A percentile compares a stretch with the other conserved stretches of the same genome.
Conservation (phyloP, 805 yeast genomes). For the Yarrowia sp. region DNA sequence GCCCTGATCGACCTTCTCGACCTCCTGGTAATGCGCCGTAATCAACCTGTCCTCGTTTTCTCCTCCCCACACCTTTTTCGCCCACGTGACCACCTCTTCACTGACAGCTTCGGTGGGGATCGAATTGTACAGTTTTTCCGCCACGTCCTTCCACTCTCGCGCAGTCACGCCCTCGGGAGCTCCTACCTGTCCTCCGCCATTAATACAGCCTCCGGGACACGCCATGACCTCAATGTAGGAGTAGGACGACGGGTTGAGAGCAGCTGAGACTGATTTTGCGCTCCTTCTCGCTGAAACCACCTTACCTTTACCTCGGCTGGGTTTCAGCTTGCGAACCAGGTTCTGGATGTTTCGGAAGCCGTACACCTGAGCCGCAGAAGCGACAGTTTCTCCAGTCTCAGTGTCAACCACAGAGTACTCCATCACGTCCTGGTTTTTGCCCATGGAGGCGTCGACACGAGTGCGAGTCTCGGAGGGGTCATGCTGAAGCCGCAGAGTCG, state of each 20-base stretch:
- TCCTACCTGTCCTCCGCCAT: constrained; percentile 92
- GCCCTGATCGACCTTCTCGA: constrained; percentile 15
- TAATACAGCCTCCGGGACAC: constrained; percentile 96
- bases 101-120: constrained; percentile 41
- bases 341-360: constrained; percentile 96
- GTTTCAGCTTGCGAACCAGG: constrained; percentile 79
- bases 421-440: constrained; percentile 77
- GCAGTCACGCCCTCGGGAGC: constrained; percentile 48
- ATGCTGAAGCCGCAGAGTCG: constrained; percentile 45
- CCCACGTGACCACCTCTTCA: constrained; percentile 39
- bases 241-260: constrained; percentile 68
- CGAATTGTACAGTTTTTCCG: constrained; percentile 51
- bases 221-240: constrained; percentile 97
- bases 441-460: constrained; percentile 55
- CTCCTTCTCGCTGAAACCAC: constrained; percentile 40
- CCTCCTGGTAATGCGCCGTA: constrained; percentile 34
- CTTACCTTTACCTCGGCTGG: constrained; percentile 45
- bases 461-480: constrained; percentile 45
- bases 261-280: constrained; percentile 41
- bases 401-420: constrained; percentile 65
- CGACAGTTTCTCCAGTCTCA: constrained; percentile 50
- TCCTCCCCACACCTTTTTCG: constrained; percentile 15
- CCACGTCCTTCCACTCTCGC: constrained; percentile 49
- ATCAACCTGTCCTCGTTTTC: neutral
- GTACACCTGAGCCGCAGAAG: constrained; percentile 72